Percentiles rank a stretch among this genome's conserved stretches.
Conservation (phyloP, 2,329 filamentous ascomycete species). For the Madurella fahalii region DNA sequence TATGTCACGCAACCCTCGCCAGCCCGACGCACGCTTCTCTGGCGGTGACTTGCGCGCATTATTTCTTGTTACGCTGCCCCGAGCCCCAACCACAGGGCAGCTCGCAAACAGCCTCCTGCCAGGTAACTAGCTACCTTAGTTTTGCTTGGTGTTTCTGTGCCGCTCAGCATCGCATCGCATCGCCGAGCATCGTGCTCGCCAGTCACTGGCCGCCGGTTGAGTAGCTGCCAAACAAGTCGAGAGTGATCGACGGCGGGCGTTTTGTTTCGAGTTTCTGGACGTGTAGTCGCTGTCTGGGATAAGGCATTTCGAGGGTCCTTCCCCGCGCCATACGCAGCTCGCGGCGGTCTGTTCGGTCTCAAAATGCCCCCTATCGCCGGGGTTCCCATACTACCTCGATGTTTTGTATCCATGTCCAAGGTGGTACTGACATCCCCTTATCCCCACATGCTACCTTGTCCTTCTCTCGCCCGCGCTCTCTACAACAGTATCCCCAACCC, state of each 20-base stretch:
- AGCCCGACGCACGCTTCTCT: not conserved
- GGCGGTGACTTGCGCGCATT: constrained; percentile 7
- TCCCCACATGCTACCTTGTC: constrained; percentile 10
- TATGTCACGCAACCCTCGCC: constrained; percentile 23
- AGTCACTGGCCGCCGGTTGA: constrained; percentile 7
- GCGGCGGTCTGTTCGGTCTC: constrained; percentile 18
- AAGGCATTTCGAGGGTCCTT: constrained; percentile 7
- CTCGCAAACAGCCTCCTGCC: constrained; percentile 8
- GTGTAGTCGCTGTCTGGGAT: constrained; percentile 4
- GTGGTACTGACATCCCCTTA: constrained; percentile 10
- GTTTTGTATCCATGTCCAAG: constrained; percentile 21
- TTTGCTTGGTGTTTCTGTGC: constrained; percentile 16
- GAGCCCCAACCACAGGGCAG: not conserved
- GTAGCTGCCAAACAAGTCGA: constrained; percentile 6
- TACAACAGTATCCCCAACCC: not conserved
- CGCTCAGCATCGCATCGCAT: constrained; percentile 23
- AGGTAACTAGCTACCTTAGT: constrained; percentile 3
- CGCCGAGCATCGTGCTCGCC: constrained; percentile 6
- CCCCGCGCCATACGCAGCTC: constrained; percentile 8
- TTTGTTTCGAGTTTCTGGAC: constrained; percentile 21
- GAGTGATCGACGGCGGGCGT: constrained; percentile 22
- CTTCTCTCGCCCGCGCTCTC: not conserved
- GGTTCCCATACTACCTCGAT: constrained; percentile 15
- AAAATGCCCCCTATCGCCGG: constrained; percentile 15
- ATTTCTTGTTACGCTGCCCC: not conserved